phyloP scores from a whole-genome alignment of 768 basidiomycete species.

The Hydnomerulius pinastri region DNA sequence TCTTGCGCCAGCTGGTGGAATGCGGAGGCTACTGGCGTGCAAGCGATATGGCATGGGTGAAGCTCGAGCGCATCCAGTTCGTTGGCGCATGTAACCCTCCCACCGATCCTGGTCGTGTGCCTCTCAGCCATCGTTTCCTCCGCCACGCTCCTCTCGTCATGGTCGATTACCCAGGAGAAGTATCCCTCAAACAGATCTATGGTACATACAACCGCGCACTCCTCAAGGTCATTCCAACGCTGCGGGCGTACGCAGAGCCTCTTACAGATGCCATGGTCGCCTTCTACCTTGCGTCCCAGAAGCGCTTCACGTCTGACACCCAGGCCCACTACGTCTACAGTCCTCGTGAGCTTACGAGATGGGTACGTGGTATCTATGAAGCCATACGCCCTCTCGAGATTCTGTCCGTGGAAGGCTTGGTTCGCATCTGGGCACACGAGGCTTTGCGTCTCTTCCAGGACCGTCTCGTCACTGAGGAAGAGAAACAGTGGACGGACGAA shows the following conservation, averaged over 20 bases:
- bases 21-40: conserved; percentile 93
- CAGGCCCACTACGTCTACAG: conserved; percentile 99
- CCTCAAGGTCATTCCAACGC: conserved; percentile 92
- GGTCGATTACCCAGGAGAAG: conserved; percentile 98
- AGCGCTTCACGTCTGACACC: conserved; percentile 92
- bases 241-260: conserved; percentile 90
- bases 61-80: conserved; percentile 97
- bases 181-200: conserved; percentile 97
- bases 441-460: conserved; percentile 97
- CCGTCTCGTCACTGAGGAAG: conserved; percentile 90
- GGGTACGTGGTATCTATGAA: conserved; percentile 97
- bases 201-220: conserved; percentile 96
- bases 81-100: conserved; percentile 99
- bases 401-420: conserved; percentile 92
- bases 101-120: conserved; percentile 98
- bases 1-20: conserved; percentile 96
- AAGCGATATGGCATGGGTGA: conserved; percentile 95
- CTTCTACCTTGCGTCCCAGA: conserved; percentile 93
- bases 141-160: conserved; percentile 96
- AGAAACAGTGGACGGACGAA: conserved; percentile 94
- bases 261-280: conserved; percentile 97
- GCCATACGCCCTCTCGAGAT: conserved; percentile 92
- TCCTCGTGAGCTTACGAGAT: conserved; percentile 97
- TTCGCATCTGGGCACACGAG: conserved; percentile 98
- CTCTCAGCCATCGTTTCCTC: conserved; percentile 94